Percentiles rank a stretch among this genome's conserved stretches.
Conservation (phyloP, 169 alveolate genomes). For the Plasmodium fragile region DNA sequence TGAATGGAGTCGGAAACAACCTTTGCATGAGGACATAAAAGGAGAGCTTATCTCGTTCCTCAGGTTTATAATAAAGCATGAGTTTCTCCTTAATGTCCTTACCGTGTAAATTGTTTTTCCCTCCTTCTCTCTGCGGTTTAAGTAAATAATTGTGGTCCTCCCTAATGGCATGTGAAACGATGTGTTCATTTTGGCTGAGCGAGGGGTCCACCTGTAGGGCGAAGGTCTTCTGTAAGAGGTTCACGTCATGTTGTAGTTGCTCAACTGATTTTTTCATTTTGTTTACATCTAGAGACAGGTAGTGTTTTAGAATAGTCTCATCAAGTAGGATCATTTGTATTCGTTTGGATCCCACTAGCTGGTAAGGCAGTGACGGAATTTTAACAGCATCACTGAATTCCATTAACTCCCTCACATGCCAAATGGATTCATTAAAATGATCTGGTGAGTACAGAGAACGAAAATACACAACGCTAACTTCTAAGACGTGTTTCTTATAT, state of each 20-base stretch:
- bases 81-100: slow-evolving; percentile 74
- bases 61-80: slow-evolving; percentile 55
- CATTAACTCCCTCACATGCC: slow-evolving; percentile 83
- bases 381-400: slow-evolving; percentile 87
- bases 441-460: slow-evolving; percentile 84
- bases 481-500: slow-evolving; percentile 25
- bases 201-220: slow-evolving; percentile 77
- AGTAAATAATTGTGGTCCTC: slow-evolving; percentile 79
- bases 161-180: slow-evolving; percentile 69
- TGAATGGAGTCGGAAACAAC: slow-evolving; percentile 43
- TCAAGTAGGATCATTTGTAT: slow-evolving; percentile 84
- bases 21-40: slow-evolving; percentile 52
- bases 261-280: slow-evolving; percentile 37
- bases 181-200: slow-evolving; percentile 4
- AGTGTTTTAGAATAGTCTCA: slow-evolving; percentile 65
- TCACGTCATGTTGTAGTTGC: slow-evolving; percentile 33
- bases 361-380: slow-evolving; percentile 84
- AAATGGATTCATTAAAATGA: slow-evolving; percentile 78
- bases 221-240: slow-evolving; percentile 44
- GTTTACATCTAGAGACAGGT: slow-evolving; percentile 30
- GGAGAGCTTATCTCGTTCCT: slow-evolving; percentile 48
- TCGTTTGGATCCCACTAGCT: slow-evolving; percentile 86
- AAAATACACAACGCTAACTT: slow-evolving; percentile 84
- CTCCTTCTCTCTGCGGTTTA: slow-evolving; percentile 91
- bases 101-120: slow-evolving; percentile 87